A percentile compares a stretch with the other conserved stretches of the same genome.
Conservation (phyloP, 2,329 filamentous ascomycete species). For the Penicillium rolfsii region DNA sequence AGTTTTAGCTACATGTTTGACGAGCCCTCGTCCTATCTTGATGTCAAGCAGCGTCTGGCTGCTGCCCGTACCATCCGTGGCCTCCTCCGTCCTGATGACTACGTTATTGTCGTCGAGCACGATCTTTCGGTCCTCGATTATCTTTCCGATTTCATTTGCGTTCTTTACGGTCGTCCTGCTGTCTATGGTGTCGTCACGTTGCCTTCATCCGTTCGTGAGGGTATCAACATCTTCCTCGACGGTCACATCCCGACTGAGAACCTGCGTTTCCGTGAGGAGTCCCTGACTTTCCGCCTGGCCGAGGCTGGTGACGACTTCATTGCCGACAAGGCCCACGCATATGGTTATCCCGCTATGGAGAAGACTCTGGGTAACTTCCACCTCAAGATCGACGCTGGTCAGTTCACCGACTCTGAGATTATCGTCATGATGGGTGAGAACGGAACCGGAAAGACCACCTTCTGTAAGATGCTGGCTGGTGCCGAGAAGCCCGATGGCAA, state of each 20-base stretch:
- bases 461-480: constrained; percentile 94
- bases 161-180: constrained; percentile 92
- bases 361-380: constrained; percentile 91
- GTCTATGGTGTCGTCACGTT: constrained; percentile 98
- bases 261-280: constrained; percentile 96
- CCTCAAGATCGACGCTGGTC: constrained; percentile 76
- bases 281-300: constrained; percentile 89
- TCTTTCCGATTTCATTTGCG: constrained; percentile 96
- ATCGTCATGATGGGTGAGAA: constrained; percentile 99
- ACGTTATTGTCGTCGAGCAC: constrained; percentile 98
- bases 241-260: constrained; percentile 98
- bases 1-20: constrained; percentile 90
- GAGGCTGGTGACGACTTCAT: constrained; percentile 89
- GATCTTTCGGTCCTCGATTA: constrained; percentile 98
- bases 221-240: constrained; percentile 99
- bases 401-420: constrained; percentile 97
- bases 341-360: constrained; percentile 85
- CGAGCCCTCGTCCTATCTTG: constrained; percentile 96
- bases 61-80: constrained; percentile 92
- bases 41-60: constrained; percentile 97
- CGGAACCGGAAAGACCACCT: constrained; percentile 98
- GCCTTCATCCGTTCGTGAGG: constrained; percentile 93
- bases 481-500: constrained; percentile 86
- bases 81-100: constrained; percentile 84
- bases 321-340: constrained; percentile 80